A percentile compares a stretch with the other conserved stretches of the same genome.
These are phyloP conservation scores for Backusella westeae DNA, from an alignment of 192 early-diverging fungal genomes.

Conservation along the genomic window DNA sequence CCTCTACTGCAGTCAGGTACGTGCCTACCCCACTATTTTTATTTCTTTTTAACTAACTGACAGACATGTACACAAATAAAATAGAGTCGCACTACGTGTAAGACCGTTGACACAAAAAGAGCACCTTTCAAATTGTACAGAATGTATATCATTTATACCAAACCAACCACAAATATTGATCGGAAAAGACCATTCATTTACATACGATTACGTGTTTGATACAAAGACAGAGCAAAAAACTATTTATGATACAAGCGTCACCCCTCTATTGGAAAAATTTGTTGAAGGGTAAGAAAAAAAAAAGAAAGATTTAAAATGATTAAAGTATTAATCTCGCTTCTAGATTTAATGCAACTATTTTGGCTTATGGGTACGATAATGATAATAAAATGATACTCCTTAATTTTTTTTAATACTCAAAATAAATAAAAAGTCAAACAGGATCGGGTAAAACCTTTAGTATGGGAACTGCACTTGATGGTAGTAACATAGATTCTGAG, in stretches of 20 bases:
- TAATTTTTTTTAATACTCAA: slow-evolving; percentile 65
- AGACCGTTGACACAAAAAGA: slow-evolving; percentile 79
- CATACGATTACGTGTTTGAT: slow-evolving; percentile 70
- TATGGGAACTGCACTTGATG: slow-evolving; percentile 79
- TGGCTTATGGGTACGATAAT: slow-evolving; percentile 11
- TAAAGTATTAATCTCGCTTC: not conserved
- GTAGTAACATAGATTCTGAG: slow-evolving; percentile 1
- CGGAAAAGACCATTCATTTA: slow-evolving; percentile 59
- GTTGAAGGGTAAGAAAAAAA: slow-evolving; percentile 70
- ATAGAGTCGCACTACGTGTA: slow-evolving; percentile 74
- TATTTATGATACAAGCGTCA: slow-evolving; percentile 58
- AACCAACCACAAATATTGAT: slow-evolving; percentile 62
- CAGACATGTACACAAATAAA: not conserved
- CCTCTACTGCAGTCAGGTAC: slow-evolving; percentile 56
- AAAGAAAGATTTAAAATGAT: not conserved
- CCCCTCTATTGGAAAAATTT: slow-evolving; percentile 60
- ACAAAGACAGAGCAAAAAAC: slow-evolving; percentile 48
- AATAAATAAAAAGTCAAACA: slow-evolving; percentile 61
- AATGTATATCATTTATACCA: slow-evolving; percentile 56
- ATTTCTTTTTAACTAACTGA: slow-evolving; percentile 63
- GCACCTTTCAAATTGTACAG: slow-evolving; percentile 55
- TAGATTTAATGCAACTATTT: slow-evolving; percentile 89
- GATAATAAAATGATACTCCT: not conserved
- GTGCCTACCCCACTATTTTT: slow-evolving; percentile 55
- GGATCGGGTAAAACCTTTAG: slow-evolving; percentile 93